Evolutionary conservation across 495 filamentous ascomycete species (phyloP), one percentile per base, ranked within the genome.

Genomic region (Hyaloscypha finlandica): DNA sequence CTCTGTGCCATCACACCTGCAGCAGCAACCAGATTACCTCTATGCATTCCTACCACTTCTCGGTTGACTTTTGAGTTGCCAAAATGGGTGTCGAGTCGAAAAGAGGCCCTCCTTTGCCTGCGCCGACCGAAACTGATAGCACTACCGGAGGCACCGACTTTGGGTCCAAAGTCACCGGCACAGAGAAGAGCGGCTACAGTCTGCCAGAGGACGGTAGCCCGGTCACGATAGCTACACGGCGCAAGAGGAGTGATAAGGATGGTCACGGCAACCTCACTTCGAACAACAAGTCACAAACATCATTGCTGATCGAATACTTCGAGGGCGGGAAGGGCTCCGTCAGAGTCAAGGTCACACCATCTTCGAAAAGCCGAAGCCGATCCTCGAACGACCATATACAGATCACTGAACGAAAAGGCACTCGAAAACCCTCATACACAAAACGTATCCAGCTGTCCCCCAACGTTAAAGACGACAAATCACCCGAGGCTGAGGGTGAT

Each of bases 281-380:
- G 63, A 75, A 81, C 29, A 80, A 85, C 45, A 83, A 87, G 63
- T 95, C 92, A 57, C 93, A 96, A 77, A 97, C 95, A 51, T 96
- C 92, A 59, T 85, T 99, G 59, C 82, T 99, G 74, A 99, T 99
- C 74, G 95, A 99, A 78, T 97, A 97, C 77, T 99, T 97, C 74
- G 94, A 97, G 78, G 92, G 88, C 70, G 90, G 91, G 60, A 97
- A 95, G 77, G 80, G 81, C 63, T 97, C 93, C 79, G 95, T 99
- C 53, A 88, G 95, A 71, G 95, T 99, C 63, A 92, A 94, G 72
- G 87, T 99, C 59, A 97, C 93, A 39, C 95, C 96, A 35, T 95
- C 90, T 29, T 77, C 81, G 58, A 80, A 81, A 31, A 72, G 66
- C 42, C 39, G 65, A 51, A 67, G 56, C 39, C 68, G 67, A 57